Evolutionary conservation across 352 stramenopile genomes (phyloP), one percentile per base, ranked within the genome.

Genomic region (Globisporangium mamillatum): DNA sequence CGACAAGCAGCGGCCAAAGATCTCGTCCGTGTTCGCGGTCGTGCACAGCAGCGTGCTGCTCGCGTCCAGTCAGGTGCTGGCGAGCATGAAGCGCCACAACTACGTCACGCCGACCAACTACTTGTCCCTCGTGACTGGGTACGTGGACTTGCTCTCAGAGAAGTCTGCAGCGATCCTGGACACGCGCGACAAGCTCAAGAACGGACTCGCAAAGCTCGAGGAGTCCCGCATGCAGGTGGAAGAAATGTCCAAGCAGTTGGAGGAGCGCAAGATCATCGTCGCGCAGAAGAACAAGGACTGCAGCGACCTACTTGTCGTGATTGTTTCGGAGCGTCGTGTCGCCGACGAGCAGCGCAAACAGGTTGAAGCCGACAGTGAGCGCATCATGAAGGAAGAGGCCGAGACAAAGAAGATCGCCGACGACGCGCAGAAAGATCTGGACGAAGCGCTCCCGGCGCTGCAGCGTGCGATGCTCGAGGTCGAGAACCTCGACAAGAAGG

Each of bases 81-180:
- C 79, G 2, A 87, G 91, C 34, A 94, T 98, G 76, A 98, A 97
- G 72, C 85, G 94, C 3, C 88, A 97, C 76, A 98, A 98, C 68
- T 98, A 98, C 63, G 92, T 98, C 36, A 98, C 94, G 0, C 94
- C 94, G 20, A 98, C 94, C 1, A 97, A 97, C 64, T 98, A 95
- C 64, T 64, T 98, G 41, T 94, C 96, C 16, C 87, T 98, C 0
- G 91, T 98, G 7, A 98, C 93, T 25, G 92, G 90, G 12, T 98
- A 98, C 59, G 85, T 95, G 6, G 84, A 96, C 41, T 68, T 94
- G 57, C 72, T 94, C 5, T 84, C 77, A 0, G 86, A 94, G 63
- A 94, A 94, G 54, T 88, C 83, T 8, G 77, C 81, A 2, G 74
- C 84, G 34, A 93, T 96, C 48, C 69, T 81, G 0, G 86, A 94